Evolutionary conservation across 305 asterid genomes (phyloP).

Genomic region (Coffea humblotiana): DNA sequence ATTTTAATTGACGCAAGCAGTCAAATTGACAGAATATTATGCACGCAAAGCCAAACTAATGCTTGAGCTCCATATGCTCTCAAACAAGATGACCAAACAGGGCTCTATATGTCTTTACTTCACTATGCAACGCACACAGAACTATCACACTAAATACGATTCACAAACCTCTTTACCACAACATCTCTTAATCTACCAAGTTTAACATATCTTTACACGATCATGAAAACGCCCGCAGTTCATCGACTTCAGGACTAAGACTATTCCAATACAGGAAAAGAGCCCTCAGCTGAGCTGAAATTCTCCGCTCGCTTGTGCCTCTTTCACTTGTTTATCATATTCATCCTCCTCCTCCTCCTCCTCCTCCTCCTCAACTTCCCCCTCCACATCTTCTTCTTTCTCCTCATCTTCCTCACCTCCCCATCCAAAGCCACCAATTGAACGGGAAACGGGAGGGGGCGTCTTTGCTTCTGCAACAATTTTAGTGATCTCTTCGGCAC

Average conservation of each 20-base stretch:
- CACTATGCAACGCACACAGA: conserved; percentile 2
- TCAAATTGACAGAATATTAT: conserved; percentile 1
- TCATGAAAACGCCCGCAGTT: conserved; percentile 13
- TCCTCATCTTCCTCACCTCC: conserved; percentile 71
- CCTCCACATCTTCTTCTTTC: conserved; percentile 34
- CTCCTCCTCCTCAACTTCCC: conserved; percentile 47
- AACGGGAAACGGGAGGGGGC: conserved; percentile 69
- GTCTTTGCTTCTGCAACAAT: conserved; percentile 82
- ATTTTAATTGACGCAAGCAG: not conserved
- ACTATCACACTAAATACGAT: conserved; percentile 4
- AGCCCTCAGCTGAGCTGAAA: conserved; percentile 37
- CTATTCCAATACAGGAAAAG: not conserved
- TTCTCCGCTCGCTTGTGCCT: conserved; percentile 83
- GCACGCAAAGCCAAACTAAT: conserved; percentile 11
- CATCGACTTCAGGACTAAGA: conserved; percentile 6
- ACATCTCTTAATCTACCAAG: conserved; percentile 25
- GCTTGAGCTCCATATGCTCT: not conserved
- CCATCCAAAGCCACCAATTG: conserved; percentile 86
- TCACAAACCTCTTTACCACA: conserved; percentile 22
- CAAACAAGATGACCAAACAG: not conserved
- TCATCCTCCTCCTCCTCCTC: conserved; percentile 58
- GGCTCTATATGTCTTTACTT: conserved; percentile 7
- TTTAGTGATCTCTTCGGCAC: conserved; percentile 73
- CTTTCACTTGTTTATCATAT: conserved; percentile 76
- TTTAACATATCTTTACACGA: conserved; percentile 19